Conservation (phyloP, 805 yeast species). For the Candida ficus region DNA sequence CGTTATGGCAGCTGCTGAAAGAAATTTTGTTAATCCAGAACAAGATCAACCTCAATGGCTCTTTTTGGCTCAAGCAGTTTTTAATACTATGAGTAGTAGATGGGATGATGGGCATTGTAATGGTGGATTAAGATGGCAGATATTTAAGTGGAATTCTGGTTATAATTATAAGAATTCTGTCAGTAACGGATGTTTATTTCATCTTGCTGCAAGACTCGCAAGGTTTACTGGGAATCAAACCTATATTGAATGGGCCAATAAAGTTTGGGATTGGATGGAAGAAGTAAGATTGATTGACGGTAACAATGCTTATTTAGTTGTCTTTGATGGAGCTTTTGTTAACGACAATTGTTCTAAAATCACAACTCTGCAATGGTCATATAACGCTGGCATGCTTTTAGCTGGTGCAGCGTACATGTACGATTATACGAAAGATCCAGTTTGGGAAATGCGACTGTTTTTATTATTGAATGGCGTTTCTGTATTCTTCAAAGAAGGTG, state of each 20-base stretch:
- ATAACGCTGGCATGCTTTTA: conserved; percentile 76
- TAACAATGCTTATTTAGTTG: conserved; percentile 28
- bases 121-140: conserved; percentile 97
- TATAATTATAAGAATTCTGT: conserved; percentile 90
- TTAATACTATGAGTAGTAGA: conserved; percentile 82
- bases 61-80: conserved; percentile 79
- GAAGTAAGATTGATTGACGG: conserved; percentile 35
- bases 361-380: conserved; percentile 71
- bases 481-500: conserved; percentile 48
- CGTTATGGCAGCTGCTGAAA: conserved; percentile 88
- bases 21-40: conserved; percentile 74
- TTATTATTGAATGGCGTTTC: conserved; percentile 49
- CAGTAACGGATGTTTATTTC: conserved; percentile 86
- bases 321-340: conserved; percentile 65
- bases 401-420: conserved; percentile 79
- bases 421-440: conserved; percentile 59
- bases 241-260: conserved; percentile 70
- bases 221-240: conserved; percentile 72
- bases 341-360: conserved; percentile 56
- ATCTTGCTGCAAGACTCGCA: conserved; percentile 80
- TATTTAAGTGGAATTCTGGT: conserved; percentile 90
- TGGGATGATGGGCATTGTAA: conserved; percentile 83
- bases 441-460: conserved; percentile 62
- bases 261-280: conserved; percentile 76
- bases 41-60: conserved; percentile 64